Conservation (phyloP, 2,329 filamentous ascomycete genomes). For the Talaromyces marneffei region DNA sequence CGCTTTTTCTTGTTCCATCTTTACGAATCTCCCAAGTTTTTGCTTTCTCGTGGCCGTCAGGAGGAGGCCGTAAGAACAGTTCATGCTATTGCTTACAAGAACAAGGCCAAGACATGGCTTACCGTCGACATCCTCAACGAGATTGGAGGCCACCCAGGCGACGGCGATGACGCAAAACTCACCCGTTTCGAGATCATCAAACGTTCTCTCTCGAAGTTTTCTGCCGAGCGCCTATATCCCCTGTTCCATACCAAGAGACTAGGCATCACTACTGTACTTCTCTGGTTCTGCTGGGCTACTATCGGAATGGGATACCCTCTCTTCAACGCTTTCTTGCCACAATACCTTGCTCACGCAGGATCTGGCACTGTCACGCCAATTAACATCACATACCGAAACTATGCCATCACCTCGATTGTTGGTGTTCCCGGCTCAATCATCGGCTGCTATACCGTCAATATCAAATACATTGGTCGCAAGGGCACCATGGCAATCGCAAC, state of each 20-base stretch:
- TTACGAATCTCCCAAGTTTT: conserved; percentile 79
- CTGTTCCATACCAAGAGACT: conserved; percentile 51
- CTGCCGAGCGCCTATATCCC: conserved; percentile 59
- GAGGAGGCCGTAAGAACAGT: conserved; percentile 73
- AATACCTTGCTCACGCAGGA: conserved; percentile 64
- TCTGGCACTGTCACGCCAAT: conserved; percentile 27
- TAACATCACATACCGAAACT: conserved; percentile 63
- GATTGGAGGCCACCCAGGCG: conserved; percentile 47
- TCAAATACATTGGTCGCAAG: conserved; percentile 58
- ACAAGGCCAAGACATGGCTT: conserved; percentile 65
- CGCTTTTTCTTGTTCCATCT: conserved; percentile 77
- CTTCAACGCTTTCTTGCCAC: conserved; percentile 86
- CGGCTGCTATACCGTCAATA: conserved; percentile 65
- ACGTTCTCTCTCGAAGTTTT: conserved; percentile 61
- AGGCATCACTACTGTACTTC: conserved; percentile 43
- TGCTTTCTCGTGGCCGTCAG: conserved; percentile 70
- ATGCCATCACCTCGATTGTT: conserved; percentile 70
- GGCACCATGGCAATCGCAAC: conserved; percentile 52
- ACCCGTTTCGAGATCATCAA: conserved; percentile 47
- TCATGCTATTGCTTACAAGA: conserved; percentile 69
- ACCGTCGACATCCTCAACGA: conserved; percentile 62
- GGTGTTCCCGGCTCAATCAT: conserved; percentile 73
- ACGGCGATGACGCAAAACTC: conserved; percentile 36
- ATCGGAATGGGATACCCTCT: conserved; percentile 84
- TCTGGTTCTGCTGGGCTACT: conserved; percentile 76